Percentiles rank a stretch among this genome's conserved stretches.
Evolutionary conservation across 192 early-diverging fungal species (phyloP).

Genomic region (Dispira simplex): DNA sequence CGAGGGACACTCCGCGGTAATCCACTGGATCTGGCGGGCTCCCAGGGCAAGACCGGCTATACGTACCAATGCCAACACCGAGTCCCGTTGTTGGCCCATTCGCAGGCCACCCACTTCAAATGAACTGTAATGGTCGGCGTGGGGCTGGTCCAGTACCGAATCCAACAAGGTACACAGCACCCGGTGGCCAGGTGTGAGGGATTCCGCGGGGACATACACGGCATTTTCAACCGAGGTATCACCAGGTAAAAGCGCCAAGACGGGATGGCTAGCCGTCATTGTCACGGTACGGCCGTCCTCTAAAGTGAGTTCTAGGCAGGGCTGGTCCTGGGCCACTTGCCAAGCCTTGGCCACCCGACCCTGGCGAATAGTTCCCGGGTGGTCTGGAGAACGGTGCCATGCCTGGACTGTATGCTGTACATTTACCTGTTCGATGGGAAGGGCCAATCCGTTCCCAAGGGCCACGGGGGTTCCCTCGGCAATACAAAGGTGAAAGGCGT

Average conservation of each 20-base stretch:
- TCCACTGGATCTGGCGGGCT: not conserved
- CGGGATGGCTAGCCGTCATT: conserved; percentile 27
- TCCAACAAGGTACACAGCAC: conserved; percentile 24
- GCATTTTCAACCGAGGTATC: conserved; percentile 15
- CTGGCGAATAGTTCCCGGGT: not conserved
- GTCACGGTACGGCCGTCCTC: conserved; percentile 21
- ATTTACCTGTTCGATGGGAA: conserved; percentile 25
- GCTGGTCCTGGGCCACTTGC: conserved; percentile 18
- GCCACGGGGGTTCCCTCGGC: conserved; percentile 28
- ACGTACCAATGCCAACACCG: conserved; percentile 24
- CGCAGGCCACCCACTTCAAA: conserved; percentile 14
- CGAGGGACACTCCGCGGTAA: not conserved
- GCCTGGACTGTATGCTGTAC: conserved; percentile 17
- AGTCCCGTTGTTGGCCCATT: conserved; percentile 14
- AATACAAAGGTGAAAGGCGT: conserved; percentile 82
- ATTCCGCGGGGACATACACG: conserved; percentile 19
- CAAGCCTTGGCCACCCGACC: conserved; percentile 7
- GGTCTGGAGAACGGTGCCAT: not conserved
- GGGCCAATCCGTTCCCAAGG: conserved; percentile 21
- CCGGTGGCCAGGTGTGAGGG: conserved; percentile 16
- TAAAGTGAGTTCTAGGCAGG: conserved; percentile 19
- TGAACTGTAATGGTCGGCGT: not conserved
- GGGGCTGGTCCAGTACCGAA: conserved; percentile 15
- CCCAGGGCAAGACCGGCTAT: conserved; percentile 18
- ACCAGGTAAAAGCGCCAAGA: conserved; percentile 17